Percentiles rank a stretch among this genome's conserved stretches.
phyloP scores from a whole-genome alignment of 371 early-diverging fungal genomes.

The Haplosporangium sp. region DNA sequence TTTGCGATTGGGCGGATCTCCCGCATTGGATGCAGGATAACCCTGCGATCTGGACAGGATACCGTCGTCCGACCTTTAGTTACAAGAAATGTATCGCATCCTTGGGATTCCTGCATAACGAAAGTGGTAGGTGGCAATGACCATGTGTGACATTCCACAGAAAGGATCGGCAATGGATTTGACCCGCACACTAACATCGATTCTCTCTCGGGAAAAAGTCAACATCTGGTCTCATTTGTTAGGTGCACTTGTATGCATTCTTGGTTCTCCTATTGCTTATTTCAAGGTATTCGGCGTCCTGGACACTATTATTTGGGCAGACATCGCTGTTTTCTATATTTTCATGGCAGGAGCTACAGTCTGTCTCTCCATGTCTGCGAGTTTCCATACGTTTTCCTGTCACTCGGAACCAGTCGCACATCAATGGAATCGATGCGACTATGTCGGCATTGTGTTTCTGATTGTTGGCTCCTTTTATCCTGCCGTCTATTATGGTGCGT shows the following conservation, averaged over 20 bases:
- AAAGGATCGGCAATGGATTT: background rate
- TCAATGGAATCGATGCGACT: slow-evolving; percentile 89
- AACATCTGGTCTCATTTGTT: slow-evolving; percentile 90
- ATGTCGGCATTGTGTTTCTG: slow-evolving; percentile 90
- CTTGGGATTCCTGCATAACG: slow-evolving; percentile 90
- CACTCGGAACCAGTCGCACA: slow-evolving; percentile 76
- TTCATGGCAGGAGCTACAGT: slow-evolving; percentile 78
- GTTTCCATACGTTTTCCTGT: slow-evolving; percentile 89
- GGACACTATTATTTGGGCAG: slow-evolving; percentile 65
- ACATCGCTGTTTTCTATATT: slow-evolving; percentile 72
- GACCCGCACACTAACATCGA: no score
- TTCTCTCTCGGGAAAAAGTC: slow-evolving; percentile 50
- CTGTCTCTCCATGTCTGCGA: slow-evolving; percentile 84
- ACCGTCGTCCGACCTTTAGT: slow-evolving; percentile 81
- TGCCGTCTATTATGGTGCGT: slow-evolving; percentile 74
- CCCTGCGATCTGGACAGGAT: slow-evolving; percentile 76
- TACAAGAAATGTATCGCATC: slow-evolving; percentile 78
- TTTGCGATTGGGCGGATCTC: slow-evolving; percentile 64
- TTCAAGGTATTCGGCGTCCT: slow-evolving; percentile 58
- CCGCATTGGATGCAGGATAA: slow-evolving; percentile 86
- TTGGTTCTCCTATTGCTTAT: slow-evolving; percentile 63
- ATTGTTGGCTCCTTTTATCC: slow-evolving; percentile 86
- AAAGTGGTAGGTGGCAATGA: slow-evolving; percentile 67
- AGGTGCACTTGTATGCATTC: slow-evolving; percentile 75
- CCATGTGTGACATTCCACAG: background rate